Evolutionary conservation across 2,329 filamentous ascomycete genomes (phyloP), one percentile per base, ranked within the genome.

Genomic region (Blastomyces emzantsi): DNA sequence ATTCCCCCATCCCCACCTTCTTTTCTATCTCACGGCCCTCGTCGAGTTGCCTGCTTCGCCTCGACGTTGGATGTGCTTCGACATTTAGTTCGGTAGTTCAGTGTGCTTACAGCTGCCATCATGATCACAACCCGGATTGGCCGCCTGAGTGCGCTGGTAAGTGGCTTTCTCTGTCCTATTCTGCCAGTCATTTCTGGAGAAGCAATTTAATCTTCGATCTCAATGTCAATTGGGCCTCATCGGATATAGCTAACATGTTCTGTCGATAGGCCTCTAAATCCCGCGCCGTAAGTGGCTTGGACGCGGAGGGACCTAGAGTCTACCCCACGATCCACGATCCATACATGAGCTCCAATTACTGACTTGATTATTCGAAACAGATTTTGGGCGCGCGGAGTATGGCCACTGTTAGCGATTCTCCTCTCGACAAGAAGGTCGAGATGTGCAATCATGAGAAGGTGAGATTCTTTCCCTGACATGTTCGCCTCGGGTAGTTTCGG

Each of bases 391-490:
- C 87, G 71, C 83, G 87, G 72, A 77, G 77, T 77, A 87, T 97
- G 83, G 93, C 93, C 68, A 95, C 92, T 72, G 89, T 92, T 74
- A 84, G 86, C 73, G 90, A 96, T 80, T 87, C 87, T 75, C 86
- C 91, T 72, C 87, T 99, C 71, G 90, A 92, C 82, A 87, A 87
- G 82, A 96, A 97, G 89, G 94, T 99, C 78, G 89, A 89, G 79
- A 96, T 97, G 85, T 96, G 93, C 84, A 97, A 91, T 82, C 91
- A 87, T 84, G 94, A 99, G 81, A 89, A 92, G 76, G 80, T 80
- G 70, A 73, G 77, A 74, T 62, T 65, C 36, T 67, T 62, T 36
- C 47, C n/a, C 49, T 62, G 61, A 58, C 49, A 47, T 22, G 49
- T 60, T 61, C 65, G 64, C 60, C 61, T 71, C 68, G 69, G 68